These are phyloP conservation scores for Eutrema japonicum DNA, from an alignment of 345 rosid species.

Conservation along the genomic window DNA sequence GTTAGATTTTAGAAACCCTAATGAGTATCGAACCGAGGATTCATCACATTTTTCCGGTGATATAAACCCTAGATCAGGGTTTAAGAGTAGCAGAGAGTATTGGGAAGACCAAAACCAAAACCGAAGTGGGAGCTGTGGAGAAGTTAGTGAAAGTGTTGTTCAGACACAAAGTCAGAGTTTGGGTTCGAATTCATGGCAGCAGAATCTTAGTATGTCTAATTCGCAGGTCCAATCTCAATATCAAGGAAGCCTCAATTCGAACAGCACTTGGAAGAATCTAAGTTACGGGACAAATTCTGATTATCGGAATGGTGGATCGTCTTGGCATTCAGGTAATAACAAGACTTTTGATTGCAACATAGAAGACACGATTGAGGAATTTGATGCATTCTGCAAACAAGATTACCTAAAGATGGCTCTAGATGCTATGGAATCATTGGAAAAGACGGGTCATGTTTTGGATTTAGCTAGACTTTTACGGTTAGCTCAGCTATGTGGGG, in stretches of 20 bases:
- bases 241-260: constrained; percentile 8
- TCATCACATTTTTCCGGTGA: neutral
- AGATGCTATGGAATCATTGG: constrained; percentile 51
- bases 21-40: constrained; percentile 19
- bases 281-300: constrained; percentile 28
- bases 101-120: neutral
- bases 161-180: constrained; percentile 22
- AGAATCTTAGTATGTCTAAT: constrained; percentile 3
- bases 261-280: constrained; percentile 20
- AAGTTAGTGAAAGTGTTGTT: constrained; percentile 29
- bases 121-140: neutral
- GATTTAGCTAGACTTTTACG: constrained; percentile 52
- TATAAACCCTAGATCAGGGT: constrained; percentile 36
- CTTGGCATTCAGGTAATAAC: constrained; percentile 32
- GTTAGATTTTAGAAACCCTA: constrained; percentile 45
- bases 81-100: neutral
- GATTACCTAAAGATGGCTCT: constrained; percentile 61
- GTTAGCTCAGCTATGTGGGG: constrained; percentile 63
- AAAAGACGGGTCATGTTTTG: constrained; percentile 47
- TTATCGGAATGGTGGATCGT: constrained; percentile 24
- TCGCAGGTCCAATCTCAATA: constrained; percentile 7
- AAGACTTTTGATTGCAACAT: constrained; percentile 31
- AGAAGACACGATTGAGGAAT: constrained; percentile 40
- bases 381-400: constrained; percentile 58
- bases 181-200: constrained; percentile 25